Evolutionary conservation across 2,329 filamentous ascomycete genomes (phyloP).

Genomic region (Elsinoe arachidis): DNA sequence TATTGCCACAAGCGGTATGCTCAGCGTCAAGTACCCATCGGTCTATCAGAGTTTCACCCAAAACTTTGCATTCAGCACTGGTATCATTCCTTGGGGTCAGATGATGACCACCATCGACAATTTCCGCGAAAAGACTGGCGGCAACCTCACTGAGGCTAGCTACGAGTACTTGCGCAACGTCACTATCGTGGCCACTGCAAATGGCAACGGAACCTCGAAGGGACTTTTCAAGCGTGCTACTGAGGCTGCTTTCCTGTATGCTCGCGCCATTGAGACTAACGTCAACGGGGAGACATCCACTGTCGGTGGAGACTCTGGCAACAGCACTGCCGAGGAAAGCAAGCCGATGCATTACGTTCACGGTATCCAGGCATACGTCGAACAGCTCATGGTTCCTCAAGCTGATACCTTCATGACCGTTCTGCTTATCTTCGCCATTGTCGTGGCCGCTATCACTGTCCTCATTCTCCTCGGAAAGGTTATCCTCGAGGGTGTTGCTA

Average conservation of each 20-base stretch:
- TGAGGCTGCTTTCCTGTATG: slow-evolving; percentile 20
- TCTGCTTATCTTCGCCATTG: slow-evolving; percentile 76
- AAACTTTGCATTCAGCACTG: slow-evolving; percentile 89
- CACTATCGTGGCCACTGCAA: slow-evolving; percentile 58
- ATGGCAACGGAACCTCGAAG: slow-evolving; percentile 40
- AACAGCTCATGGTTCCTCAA: slow-evolving; percentile 74
- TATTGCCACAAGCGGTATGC: slow-evolving; percentile 93
- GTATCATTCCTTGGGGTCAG: slow-evolving; percentile 70
- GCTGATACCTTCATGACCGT: slow-evolving; percentile 96
- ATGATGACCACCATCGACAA: slow-evolving; percentile 76
- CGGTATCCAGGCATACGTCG: slow-evolving; percentile 74
- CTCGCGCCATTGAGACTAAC: slow-evolving; percentile 29
- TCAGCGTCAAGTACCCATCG: slow-evolving; percentile 77
- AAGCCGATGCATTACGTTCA: slow-evolving; percentile 51
- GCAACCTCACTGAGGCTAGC: slow-evolving; percentile 74
- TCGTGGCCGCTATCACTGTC: slow-evolving; percentile 74
- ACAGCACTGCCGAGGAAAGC: slow-evolving; percentile 25
- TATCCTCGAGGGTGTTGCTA: slow-evolving; percentile 79
- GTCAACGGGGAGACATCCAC: slow-evolving; percentile 33
- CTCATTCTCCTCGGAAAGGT: slow-evolving; percentile 85
- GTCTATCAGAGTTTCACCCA: slow-evolving; percentile 84
- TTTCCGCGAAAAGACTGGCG: slow-evolving; percentile 73
- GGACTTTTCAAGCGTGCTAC: slow-evolving; percentile 20
- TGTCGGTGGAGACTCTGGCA: slow-evolving; percentile 21
- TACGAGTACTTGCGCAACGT: slow-evolving; percentile 65